phyloP scores from a whole-genome alignment of 2,329 filamentous ascomycete genomes.

The Neoarthrinium moseri region DNA sequence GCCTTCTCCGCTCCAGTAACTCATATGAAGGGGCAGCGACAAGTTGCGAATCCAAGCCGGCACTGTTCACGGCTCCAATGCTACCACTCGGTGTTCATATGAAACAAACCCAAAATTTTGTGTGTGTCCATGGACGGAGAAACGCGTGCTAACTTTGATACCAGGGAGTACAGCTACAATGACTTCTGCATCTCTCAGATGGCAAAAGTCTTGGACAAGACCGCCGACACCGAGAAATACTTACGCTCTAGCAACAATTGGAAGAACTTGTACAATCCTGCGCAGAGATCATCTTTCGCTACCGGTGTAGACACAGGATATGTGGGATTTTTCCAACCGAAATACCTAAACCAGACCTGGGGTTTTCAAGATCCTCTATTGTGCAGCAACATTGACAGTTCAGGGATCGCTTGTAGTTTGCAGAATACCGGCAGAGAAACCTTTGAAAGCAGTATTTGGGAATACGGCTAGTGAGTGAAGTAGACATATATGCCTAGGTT shows the following conservation, averaged over 20 bases:
- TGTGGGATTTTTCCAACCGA: constrained; percentile 68
- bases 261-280: constrained; percentile 62
- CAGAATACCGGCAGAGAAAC: constrained; percentile 64
- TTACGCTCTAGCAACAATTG: constrained; percentile 60
- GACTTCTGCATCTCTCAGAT: constrained; percentile 69
- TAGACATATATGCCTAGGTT: background rate
- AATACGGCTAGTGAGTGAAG: constrained; percentile 64
- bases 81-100: too few relatives aligned
- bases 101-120: too few relatives aligned
- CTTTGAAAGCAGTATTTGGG: constrained; percentile 71
- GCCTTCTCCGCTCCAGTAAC: too few relatives aligned
- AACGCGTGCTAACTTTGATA: background rate
- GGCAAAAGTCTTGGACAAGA: constrained; percentile 54
- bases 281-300: constrained; percentile 52
- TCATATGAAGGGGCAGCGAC: too few relatives aligned
- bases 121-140: too few relatives aligned
- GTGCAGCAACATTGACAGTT: constrained; percentile 54
- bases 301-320: constrained; percentile 63
- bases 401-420: constrained; percentile 57
- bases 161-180: constrained; percentile 70
- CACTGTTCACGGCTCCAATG: too few relatives aligned
- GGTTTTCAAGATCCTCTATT: constrained; percentile 66
- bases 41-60: too few relatives aligned
- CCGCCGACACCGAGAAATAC: constrained; percentile 59
- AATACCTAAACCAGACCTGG: constrained; percentile 66